These are phyloP conservation scores for Triticum timopheevii DNA, from an alignment of 176 grass and related monocot species.

Conservation along the genomic window DNA sequence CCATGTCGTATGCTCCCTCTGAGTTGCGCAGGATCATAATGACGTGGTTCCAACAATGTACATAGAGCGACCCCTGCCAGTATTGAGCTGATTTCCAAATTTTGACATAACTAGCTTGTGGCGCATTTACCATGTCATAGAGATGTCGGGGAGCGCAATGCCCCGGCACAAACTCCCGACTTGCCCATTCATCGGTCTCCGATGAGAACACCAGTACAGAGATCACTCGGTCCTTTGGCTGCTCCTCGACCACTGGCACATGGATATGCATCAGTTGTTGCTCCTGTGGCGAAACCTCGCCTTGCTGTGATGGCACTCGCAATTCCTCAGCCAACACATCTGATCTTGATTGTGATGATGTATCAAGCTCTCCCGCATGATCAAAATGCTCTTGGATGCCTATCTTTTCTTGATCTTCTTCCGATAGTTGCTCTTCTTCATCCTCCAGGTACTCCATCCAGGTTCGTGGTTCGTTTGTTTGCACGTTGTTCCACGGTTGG, in stretches of 20 bases:
- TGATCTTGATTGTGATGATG: too few species aligned
- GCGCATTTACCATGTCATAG: neutral
- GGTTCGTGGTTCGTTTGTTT: neutral
- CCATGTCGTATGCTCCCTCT: neutral
- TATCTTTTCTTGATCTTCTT: too few species aligned
- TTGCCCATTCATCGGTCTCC: neutral
- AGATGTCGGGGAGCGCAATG: neutral
- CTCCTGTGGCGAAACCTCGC: too few species aligned
- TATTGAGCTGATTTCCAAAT: neutral
- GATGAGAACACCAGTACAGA: neutral
- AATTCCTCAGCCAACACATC: too few species aligned
- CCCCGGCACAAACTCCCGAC: neutral
- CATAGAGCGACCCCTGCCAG: neutral
- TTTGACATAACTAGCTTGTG: neutral
- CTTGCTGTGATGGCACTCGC: too few species aligned
- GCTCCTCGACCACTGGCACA: too few species aligned
- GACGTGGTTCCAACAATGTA: neutral
- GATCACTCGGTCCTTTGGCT: neutral
- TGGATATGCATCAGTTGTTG: too few species aligned
- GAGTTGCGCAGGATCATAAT: neutral
- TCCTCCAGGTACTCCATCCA: neutral
- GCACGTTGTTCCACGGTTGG: too few species aligned
- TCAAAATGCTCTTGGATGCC: too few species aligned
- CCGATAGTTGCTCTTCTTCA: too few species aligned
- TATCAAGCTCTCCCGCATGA: too few species aligned